phyloP scores from a whole-genome alignment of 2,329 filamentous ascomycete species.

The Ophiosphaerella korrae region DNA sequence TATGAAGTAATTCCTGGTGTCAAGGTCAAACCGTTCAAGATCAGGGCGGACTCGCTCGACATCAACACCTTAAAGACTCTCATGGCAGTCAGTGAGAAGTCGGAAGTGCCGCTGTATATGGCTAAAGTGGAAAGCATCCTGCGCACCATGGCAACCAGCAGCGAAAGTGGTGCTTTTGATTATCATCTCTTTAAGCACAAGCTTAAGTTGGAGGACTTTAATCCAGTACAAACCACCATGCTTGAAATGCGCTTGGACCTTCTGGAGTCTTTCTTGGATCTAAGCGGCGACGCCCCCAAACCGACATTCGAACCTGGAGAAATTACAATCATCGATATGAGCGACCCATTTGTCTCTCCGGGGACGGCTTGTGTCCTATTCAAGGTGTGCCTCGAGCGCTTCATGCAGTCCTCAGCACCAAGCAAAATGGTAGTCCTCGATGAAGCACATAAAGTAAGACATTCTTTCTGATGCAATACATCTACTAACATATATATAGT shows the following conservation, averaged over 20 bases:
- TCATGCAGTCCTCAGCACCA: slow-evolving; percentile 56
- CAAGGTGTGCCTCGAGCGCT: slow-evolving; percentile 70
- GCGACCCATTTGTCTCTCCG: slow-evolving; percentile 70
- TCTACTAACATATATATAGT: slow-evolving; percentile 46
- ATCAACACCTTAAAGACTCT: slow-evolving; percentile 54
- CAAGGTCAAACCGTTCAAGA: slow-evolving; percentile 52
- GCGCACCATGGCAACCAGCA: slow-evolving; percentile 58
- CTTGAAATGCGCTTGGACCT: slow-evolving; percentile 66
- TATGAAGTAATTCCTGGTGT: slow-evolving; percentile 47
- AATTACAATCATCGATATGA: slow-evolving; percentile 73
- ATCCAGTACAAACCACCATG: slow-evolving; percentile 55
- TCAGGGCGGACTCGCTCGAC: slow-evolving; percentile 57
- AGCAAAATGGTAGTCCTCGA: slow-evolving; percentile 71
- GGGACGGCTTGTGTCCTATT: slow-evolving; percentile 74
- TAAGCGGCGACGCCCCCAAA: slow-evolving; percentile 9
- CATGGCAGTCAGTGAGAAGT: slow-evolving; percentile 23
- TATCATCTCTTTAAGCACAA: slow-evolving; percentile 48
- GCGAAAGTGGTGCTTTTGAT: slow-evolving; percentile 54
- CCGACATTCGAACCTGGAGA: slow-evolving; percentile 50
- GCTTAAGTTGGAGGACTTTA: slow-evolving; percentile 20
- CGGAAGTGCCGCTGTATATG: slow-evolving; percentile 60
- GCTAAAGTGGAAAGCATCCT: slow-evolving; percentile 53
- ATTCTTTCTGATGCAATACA: background rate
- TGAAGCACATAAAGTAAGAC: slow-evolving; percentile 72
- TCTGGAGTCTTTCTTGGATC: slow-evolving; percentile 67